These are phyloP conservation scores for Solidago caesia DNA, from an alignment of 129 eudicot genomes.

Conservation along the genomic window DNA sequence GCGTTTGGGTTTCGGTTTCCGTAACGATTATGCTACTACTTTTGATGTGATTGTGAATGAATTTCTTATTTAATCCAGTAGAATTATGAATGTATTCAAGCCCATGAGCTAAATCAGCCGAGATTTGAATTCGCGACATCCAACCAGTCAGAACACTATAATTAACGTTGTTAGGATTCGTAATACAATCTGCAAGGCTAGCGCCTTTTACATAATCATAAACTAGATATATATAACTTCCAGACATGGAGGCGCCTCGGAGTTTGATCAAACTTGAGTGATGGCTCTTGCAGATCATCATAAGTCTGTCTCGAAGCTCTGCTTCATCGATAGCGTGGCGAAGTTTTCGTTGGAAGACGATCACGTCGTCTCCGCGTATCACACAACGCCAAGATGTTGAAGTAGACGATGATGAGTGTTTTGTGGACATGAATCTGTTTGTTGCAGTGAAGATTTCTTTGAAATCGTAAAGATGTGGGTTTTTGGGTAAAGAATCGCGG, in stretches of 20 bases:
- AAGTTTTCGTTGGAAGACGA: conserved; percentile 63
- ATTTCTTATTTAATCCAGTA: conserved; percentile 54
- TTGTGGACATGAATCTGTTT: conserved; percentile 40
- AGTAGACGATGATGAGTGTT: conserved; percentile 51
- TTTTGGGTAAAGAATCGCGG: conserved; percentile 56
- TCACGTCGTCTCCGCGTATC: conserved; percentile 50
- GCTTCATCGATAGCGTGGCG: conserved; percentile 46
- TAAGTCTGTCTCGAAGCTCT: conserved; percentile 46
- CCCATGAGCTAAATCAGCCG: conserved; percentile 77
- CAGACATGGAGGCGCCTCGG: conserved; percentile 74
- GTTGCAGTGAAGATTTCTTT: conserved; percentile 70
- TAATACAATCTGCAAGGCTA: conserved; percentile 54
- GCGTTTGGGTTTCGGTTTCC: conserved; percentile 27
- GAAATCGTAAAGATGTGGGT: conserved; percentile 63
- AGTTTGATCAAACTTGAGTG: conserved; percentile 64
- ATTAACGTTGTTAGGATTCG: conserved; percentile 58
- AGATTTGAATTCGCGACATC: conserved; percentile 62
- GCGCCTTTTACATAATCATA: conserved; percentile 67
- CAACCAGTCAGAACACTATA: conserved; percentile 63
- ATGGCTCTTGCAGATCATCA: conserved; percentile 66
- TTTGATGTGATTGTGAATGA: conserved; percentile 81
- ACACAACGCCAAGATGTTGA: conserved; percentile 72
- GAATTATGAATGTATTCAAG: conserved; percentile 79
- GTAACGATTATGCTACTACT: conserved; percentile 57
- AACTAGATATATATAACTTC: conserved; percentile 61